phyloP scores from a whole-genome alignment of 345 rosid species.

The Aquilaria malaccensis region DNA sequence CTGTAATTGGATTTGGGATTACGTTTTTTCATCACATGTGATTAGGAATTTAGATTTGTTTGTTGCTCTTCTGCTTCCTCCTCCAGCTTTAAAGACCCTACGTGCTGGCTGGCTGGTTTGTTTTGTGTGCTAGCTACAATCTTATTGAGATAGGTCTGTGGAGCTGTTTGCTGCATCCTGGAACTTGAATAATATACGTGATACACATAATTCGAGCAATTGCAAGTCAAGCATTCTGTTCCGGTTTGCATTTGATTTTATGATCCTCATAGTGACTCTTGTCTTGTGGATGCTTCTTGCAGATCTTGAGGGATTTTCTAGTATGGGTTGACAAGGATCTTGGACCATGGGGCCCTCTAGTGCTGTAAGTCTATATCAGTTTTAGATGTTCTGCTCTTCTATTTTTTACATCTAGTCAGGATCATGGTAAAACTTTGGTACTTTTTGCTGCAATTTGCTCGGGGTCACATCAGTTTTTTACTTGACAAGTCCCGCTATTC shows the following conservation, averaged over 20 bases:
- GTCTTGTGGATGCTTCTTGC: slow-evolving; percentile 19
- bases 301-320: slow-evolving; percentile 89
- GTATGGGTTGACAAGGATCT: slow-evolving; percentile 92
- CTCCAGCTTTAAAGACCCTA: not conserved
- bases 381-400: too few relatives aligned
- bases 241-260: not conserved
- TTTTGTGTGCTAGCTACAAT: slow-evolving; percentile 1
- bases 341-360: slow-evolving; percentile 98
- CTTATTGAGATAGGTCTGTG: not conserved
- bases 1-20: slow-evolving; percentile 1
- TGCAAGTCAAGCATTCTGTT: too few relatives aligned
- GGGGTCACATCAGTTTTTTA: too few relatives aligned
- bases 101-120: not conserved
- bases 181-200: too few relatives aligned
- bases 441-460: too few relatives aligned
- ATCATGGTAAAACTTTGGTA: too few relatives aligned
- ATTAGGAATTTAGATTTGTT: not conserved
- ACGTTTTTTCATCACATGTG: not conserved
- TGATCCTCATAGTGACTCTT: not conserved
- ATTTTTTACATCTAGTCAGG: not conserved
- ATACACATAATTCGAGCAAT: too few relatives aligned
- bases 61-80: not conserved
- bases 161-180: not conserved
- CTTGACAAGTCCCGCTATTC: too few relatives aligned
- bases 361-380: slow-evolving; percentile 47